Base-by-base conservation (phyloP, 768 basidiomycete species). In the Chiua virens region DNA sequence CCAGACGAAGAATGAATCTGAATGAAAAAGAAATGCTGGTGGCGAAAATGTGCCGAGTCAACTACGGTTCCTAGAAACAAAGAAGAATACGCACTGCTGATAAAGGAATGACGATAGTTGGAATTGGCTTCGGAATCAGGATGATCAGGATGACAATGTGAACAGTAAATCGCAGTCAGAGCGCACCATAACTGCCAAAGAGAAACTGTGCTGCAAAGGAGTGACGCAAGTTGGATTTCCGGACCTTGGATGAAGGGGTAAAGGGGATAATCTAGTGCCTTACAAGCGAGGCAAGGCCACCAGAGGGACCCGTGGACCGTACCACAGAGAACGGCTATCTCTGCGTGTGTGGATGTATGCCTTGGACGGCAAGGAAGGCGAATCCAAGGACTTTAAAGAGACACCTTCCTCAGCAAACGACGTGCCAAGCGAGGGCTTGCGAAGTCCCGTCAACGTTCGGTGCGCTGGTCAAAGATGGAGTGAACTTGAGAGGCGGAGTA, bases 101-200 rank as follows among this genome's bases (percentile, higher is more conserved):
- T 14, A 52, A 60, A 61, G 1, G 59, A 61, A 32, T 57, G 59
- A 54, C 49, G 39, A 52, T 52, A 61, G 49, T 54, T 61, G 55
- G 50, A 41, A 47, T 43, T 21, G 38, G 39, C n/a, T 20, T 5
- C 2, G 15, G 25, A 25, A 25, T 8, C 23, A 17, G 9, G 23
- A 14, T 17, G 27, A 2, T 54, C 40, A 47, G 45, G 15, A 18
- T 30, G 30, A 30, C 30, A 2, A 11, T 17, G 23, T 37, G 10
- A 14, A 30, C 13, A 42, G 3, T 23, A 14, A 20, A 25, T 27
- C 3, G 20, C 49, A 15, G 17, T 3, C 8, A 8, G 41, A 13
- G 39, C 51, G 27, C 20, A 54, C 56, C 52, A 22, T 50, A 4
- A 17, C 23, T 41, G 35, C 42, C 21, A 22, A 39, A 10, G 8